phyloP scores from a whole-genome alignment of 805 yeast species.

The Isabelozyma pseudorhagii region DNA sequence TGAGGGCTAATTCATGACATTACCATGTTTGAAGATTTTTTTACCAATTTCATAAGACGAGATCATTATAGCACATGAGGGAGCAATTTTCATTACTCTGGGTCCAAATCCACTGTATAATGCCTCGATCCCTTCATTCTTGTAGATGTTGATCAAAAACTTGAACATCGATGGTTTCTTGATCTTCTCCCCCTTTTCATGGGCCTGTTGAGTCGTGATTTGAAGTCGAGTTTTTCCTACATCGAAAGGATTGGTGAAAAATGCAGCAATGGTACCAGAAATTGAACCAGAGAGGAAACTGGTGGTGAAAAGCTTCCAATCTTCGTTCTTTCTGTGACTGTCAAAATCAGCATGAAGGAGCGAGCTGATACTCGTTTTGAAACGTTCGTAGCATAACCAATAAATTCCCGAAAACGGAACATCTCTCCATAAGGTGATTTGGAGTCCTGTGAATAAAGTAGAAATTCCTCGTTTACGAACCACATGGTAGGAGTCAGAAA shows the following conservation, averaged over 20 bases:
- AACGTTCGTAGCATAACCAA: conserved; percentile 80
- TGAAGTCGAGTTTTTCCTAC: conserved; percentile 95
- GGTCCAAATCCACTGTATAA: conserved; percentile 87
- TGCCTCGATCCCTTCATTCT: conserved; percentile 75
- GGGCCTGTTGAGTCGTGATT: conserved; percentile 38
- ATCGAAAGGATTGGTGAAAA: conserved; percentile 91
- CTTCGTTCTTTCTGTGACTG: conserved; percentile 12
- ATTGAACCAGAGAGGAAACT: conserved; percentile 80
- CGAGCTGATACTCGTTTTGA: conserved; percentile 23
- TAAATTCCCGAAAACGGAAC: conserved; percentile 95
- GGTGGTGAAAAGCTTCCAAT: conserved; percentile 50
- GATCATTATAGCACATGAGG: conserved; percentile 98
- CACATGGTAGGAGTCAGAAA: conserved; percentile 52
- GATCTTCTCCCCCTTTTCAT: conserved; percentile 2
- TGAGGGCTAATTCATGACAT: neutral
- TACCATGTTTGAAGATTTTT: conserved; percentile 37
- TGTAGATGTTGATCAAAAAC: conserved; percentile 60
- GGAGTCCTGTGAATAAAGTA: conserved; percentile 78
- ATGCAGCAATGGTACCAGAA: conserved; percentile 82
- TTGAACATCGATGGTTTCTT: conserved; percentile 58
- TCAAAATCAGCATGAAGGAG: conserved; percentile 21
- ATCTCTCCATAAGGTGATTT: conserved; percentile 91
- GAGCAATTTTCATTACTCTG: conserved; percentile 86
- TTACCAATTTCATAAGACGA: conserved; percentile 91
- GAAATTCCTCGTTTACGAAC: conserved; percentile 54